These are phyloP conservation scores for Solanum bulbocastanum DNA, from an alignment of 257 asterid species.

Conservation along the genomic window DNA sequence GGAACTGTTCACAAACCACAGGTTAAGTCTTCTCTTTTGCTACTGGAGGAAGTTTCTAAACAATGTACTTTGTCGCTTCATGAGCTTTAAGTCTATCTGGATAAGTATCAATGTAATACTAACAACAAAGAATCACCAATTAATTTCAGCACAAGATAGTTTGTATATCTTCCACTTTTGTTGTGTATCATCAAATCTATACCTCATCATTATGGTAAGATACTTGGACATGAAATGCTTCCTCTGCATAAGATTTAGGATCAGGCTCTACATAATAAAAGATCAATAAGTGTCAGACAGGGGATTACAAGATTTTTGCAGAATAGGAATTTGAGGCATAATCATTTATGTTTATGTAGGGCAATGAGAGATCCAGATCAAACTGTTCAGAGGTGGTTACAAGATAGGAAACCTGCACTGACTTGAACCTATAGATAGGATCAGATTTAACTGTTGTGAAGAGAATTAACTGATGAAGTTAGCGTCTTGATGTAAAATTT, in stretches of 20 bases:
- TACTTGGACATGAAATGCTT: background rate
- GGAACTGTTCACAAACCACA: background rate
- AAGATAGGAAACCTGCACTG: background rate
- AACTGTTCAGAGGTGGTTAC: background rate
- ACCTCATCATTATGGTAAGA: background rate
- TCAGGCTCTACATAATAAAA: background rate
- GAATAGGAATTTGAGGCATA: background rate
- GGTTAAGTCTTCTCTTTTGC: background rate
- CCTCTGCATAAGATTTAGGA: background rate
- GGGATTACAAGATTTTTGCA: background rate
- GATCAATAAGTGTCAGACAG: background rate
- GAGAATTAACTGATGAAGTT: background rate
- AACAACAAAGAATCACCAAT: background rate
- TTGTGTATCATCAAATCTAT: background rate
- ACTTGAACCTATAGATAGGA: background rate
- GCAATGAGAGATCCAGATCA: background rate
- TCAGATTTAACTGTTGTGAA: background rate
- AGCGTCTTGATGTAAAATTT: background rate
- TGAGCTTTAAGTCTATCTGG: background rate
- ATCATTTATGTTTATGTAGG: background rate
- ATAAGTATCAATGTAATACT: background rate
- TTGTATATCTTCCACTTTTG: background rate
- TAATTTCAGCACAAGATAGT: background rate
- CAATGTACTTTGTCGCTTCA: background rate
- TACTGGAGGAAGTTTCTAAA: background rate